Base-by-base conservation (phyloP, 1,139 yeast species). In the Suhomyces guaymorum region DNA sequence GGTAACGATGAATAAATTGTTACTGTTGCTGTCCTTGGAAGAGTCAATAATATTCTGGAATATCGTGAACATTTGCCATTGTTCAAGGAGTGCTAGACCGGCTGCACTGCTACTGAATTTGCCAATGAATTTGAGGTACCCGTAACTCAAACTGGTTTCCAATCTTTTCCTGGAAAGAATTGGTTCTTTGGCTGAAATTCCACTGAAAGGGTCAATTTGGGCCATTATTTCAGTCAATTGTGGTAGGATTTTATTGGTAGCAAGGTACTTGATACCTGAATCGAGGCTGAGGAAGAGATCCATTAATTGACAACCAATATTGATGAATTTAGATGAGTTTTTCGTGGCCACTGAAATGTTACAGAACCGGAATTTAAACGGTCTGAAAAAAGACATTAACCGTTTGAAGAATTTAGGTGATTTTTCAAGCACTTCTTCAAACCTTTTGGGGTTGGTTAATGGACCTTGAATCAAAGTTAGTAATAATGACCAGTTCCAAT, bases 201-300 rank as follows among this genome's bases (percentile, higher is more conserved):
- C 95, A 54, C 88, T 80, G 55, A 67, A 75, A 0, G 94, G 92
- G 49, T 86, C 95, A 15, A 87, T 71, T 57, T 89, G 96, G 1
- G 95, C 94, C 31, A 90, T 66, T 28, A 94, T 79, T 48, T 90
- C 96, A 0, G 95, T 87, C 36, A 92, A 67, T 52, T 89, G 97
- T 1, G 96, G 85, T 17, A 92, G 56, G 7, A 90, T 69, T 56
- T 90, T 90, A 52, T 84, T 86, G 33, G 79, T 83, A 19, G 78
- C 69, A 16, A 92, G 63, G 44, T 83, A 82, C 42, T 72, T 75
- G 24, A 78, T 68, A 1, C 97, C 97, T 39, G 75, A 84, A 11
- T 79, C 80, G 12, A 55, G 47, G 5, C 75, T 66, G 4, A 87
- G 60, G n/a, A 90, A 65, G 29, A 85, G 70, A 40, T 75, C 80